Evolutionary conservation across 1,284 basidiomycete species (phyloP).

Genomic region (Somion occarium): DNA sequence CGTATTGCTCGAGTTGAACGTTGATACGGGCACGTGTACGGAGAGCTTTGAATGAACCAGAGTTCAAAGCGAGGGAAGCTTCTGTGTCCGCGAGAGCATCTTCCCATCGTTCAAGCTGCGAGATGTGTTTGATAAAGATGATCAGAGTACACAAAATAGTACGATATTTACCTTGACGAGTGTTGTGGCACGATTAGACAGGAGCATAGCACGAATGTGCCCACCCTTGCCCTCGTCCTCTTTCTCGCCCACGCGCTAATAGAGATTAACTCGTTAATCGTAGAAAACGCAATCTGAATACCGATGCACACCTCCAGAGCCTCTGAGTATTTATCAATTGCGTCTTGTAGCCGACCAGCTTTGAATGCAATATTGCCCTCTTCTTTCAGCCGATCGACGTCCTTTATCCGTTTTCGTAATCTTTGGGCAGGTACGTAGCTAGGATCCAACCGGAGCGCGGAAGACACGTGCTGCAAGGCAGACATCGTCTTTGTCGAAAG

Average conservation of each 20-base stretch:
- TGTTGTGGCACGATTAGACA: constrained; percentile 84
- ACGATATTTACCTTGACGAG: constrained; percentile 55
- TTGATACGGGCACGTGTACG: constrained; percentile 81
- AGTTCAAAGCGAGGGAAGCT: constrained; percentile 58
- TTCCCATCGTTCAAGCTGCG: constrained; percentile 56
- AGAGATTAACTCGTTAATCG: neutral
- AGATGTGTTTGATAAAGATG: constrained; percentile 4
- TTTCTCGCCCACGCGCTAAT: constrained; percentile 52
- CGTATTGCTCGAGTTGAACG: constrained; percentile 72
- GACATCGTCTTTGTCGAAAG: constrained; percentile 68
- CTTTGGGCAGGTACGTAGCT: constrained; percentile 67
- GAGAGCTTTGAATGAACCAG: constrained; percentile 78
- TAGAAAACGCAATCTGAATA: neutral
- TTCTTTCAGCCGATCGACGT: constrained; percentile 79
- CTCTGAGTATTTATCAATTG: constrained; percentile 65
- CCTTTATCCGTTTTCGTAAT: constrained; percentile 72
- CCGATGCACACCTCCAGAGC: constrained; percentile 51
- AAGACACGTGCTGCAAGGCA: constrained; percentile 68
- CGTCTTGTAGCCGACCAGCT: constrained; percentile 51
- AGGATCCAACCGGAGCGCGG: constrained; percentile 78
- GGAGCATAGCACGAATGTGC: constrained; percentile 71
- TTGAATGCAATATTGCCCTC: constrained; percentile 84
- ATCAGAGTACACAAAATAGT: constrained; percentile 5
- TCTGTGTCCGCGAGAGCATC: constrained; percentile 73
- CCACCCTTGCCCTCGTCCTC: constrained; percentile 72